Percentiles rank a stretch among this genome's conserved stretches.
Conservation (phyloP, 805 yeast species). For the Metschnikowia similis region DNA sequence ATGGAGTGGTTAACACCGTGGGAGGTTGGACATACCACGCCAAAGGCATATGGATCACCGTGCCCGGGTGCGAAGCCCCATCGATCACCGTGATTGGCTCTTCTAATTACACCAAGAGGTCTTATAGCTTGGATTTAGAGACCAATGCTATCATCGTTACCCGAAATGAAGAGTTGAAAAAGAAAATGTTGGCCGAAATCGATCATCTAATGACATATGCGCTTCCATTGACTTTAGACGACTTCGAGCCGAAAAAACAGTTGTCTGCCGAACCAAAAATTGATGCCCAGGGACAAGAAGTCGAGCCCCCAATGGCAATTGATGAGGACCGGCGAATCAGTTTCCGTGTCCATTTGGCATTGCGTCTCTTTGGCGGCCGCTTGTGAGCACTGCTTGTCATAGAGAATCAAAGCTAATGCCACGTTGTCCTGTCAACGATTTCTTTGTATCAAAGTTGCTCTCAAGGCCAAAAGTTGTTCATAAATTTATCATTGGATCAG, state of each 20-base stretch:
- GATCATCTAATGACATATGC: constrained; percentile 55
- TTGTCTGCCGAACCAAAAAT: constrained; percentile 10
- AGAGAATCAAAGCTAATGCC: background rate
- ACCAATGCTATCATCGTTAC: constrained; percentile 80
- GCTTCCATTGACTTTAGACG: constrained; percentile 49
- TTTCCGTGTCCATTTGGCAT: constrained; percentile 60
- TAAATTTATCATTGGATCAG: too few relatives aligned
- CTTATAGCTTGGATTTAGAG: constrained; percentile 84
- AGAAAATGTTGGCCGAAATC: constrained; percentile 57
- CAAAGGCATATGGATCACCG: constrained; percentile 83
- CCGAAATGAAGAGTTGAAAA: constrained; percentile 54
- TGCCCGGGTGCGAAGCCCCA: constrained; percentile 56
- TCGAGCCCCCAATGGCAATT: constrained; percentile 27
- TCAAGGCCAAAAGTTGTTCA: too few relatives aligned
- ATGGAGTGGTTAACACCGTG: constrained; percentile 74
- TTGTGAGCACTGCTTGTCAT: background rate
- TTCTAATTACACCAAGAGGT: constrained; percentile 87
- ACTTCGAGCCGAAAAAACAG: constrained; percentile 43
- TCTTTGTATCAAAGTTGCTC: too few relatives aligned
- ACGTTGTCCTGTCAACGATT: background rate
- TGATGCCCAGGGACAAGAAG: constrained; percentile 17
- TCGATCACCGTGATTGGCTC: constrained; percentile 83
- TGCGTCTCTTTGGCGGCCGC: constrained; percentile 25
- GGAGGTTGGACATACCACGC: constrained; percentile 98
- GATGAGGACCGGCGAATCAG: constrained; percentile 60